Evolutionary conservation across 75 land plant species (phyloP), one percentile per base, ranked within the genome.

Genomic region (Picea sitchensis): DNA sequence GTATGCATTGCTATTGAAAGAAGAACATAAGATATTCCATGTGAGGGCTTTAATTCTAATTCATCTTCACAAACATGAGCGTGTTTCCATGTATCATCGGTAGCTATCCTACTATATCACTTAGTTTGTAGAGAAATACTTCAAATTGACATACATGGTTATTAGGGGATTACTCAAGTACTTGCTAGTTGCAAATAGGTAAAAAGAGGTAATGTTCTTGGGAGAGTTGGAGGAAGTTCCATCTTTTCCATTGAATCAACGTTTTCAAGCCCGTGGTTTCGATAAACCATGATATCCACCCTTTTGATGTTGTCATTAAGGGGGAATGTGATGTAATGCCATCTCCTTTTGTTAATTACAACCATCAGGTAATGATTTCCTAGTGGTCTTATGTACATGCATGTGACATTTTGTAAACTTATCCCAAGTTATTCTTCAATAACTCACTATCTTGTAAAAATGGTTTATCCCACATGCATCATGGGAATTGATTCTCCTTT

Each of bases 131-230:
- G 90, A 90, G 64, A 90, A 90, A 79, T 90, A 90, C 14, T 83
- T 86, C 18, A 90, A 88, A 65, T 73, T 90, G 68, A 90, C 86
- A 14, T 82, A 85, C 34, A 72, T 80, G 2, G 92, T 90, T 31
- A 86, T 90, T 5, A 82, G 60, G 78, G 90, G 90, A 9, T 72
- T 90, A 78, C 71, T 90, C 59, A 90, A 86, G 79, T 90, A 90
- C 73, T 90, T 90, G 92, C 92, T 90, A 54, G 73, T 88, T 54
- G 86, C 90, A 31, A 90, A 90, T 64, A 87, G 88, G 62, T 90
- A 90, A 65, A 90, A 90, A 81, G 90, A 90, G 81, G 85, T 90
- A 57, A 83, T 88, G 87, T 88, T 90, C 61, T 79, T 90, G 67
- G 76, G 90, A 13, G 92, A 90, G 83, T 41, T 88, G 30, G 92